Evolutionary conservation across 2,329 filamentous ascomycete genomes (phyloP), one percentile per base, ranked within the genome.

Genomic region (Penicillium sp.): DNA sequence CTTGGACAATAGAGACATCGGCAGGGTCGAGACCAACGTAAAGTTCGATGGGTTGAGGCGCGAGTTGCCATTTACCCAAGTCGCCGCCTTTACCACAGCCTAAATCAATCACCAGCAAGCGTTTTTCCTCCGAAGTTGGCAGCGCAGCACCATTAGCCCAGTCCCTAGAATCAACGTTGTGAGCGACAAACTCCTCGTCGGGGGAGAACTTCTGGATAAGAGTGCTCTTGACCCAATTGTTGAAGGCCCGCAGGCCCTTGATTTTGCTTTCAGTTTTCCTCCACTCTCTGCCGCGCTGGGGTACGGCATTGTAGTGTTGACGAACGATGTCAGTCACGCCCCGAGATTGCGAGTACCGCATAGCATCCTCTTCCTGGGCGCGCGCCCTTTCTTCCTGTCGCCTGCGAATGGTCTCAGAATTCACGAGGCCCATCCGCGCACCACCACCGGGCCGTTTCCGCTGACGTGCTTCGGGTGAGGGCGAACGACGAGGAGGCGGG

Each of bases 211-310:
- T 97, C 75, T 98, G 93, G 69, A 99, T 98, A 69, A 98, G 87
- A 54, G 91, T 94, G 74, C 92, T 97, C 83, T 99, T 99, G 79
- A 99, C 87, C 95, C 95, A 99, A 78, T 99, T 99, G 81, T 99
- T 99, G 83, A 97, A 95, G 68, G 91, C 92, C 57, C 95, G 88
- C 57, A 99, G 82, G 0, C 95, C 95, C 80, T 96, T 97, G 82
- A 99, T 99, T 71, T 91, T 90, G 77, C 91, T 96, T 72, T 96
- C 93, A 7, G 92, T 96, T 75, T 91, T 92, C 54, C 95, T 88
- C 94, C 95, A 99, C 72, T 97, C 93, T 58, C 94, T 88, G 13
- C 95, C 95, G 31, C 93, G 88, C 81, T 99, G 91, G 0, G 94
- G 94, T 0, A 98, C 94, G 44, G 91, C 90, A 78, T 99, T 99